These are phyloP conservation scores for Calonectria montana DNA, from an alignment of 2,329 filamentous ascomycete genomes.

Conservation along the genomic window DNA sequence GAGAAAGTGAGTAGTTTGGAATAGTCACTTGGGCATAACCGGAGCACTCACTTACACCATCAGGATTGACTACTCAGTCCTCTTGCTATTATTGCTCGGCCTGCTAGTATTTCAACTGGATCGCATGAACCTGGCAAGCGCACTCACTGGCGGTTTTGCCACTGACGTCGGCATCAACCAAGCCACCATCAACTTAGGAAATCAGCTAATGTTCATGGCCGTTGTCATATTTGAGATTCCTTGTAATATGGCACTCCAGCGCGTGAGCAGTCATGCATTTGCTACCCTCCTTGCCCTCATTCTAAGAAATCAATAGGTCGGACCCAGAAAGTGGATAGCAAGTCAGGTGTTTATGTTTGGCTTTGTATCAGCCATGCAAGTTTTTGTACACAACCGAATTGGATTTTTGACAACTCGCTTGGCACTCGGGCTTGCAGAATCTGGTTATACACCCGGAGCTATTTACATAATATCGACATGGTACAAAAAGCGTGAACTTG, in stretches of 20 bases:
- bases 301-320: neutral
- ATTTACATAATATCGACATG: neutral
- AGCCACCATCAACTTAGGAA: conserved; percentile 62
- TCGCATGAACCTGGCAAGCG: conserved; percentile 64
- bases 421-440: neutral
- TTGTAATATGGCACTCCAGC: conserved; percentile 58
- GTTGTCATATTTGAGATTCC: conserved; percentile 64
- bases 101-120: conserved; percentile 64
- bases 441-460: neutral
- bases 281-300: neutral
- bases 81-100: conserved; percentile 61
- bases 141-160: conserved; percentile 60
- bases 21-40: no score
- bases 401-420: neutral
- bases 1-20: no score
- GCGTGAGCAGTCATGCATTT: conserved; percentile 23
- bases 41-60: neutral
- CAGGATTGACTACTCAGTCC: conserved; percentile 59
- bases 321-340: neutral
- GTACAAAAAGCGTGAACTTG: neutral
- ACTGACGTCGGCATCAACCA: conserved; percentile 55
- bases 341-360: neutral
- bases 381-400: neutral
- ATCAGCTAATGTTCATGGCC: conserved; percentile 64
- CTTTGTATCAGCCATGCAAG: neutral